These are phyloP conservation scores for Ceratobasidium theobromae DNA, from an alignment of 1,284 basidiomycete genomes.

Conservation along the genomic window DNA sequence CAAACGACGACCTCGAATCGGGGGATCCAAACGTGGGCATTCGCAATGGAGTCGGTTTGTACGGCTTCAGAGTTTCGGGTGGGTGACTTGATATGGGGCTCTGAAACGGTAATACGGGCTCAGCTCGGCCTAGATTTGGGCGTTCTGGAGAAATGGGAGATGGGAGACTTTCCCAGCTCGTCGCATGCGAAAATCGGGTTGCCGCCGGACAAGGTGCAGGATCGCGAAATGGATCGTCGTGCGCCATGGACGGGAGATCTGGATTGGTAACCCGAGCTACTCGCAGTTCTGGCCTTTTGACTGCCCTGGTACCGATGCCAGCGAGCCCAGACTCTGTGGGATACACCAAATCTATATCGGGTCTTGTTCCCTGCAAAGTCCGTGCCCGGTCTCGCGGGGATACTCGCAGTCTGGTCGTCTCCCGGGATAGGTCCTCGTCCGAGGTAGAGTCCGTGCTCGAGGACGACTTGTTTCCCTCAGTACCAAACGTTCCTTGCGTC, in stretches of 20 bases:
- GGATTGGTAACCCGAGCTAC: neutral
- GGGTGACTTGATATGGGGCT: neutral
- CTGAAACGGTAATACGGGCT: neutral
- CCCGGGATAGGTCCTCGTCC: neutral
- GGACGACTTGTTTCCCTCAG: neutral
- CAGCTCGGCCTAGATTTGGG: constrained; percentile 1
- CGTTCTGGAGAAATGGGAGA: constrained; percentile 9
- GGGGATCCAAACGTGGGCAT: neutral
- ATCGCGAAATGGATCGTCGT: constrained; percentile 4
- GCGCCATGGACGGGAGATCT: neutral
- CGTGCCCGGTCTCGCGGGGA: neutral
- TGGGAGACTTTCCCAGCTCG: neutral
- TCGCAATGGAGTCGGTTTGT: neutral
- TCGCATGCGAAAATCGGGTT: constrained; percentile 4
- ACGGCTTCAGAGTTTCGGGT: too few relatives aligned
- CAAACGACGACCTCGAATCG: neutral
- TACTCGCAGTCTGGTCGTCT: neutral
- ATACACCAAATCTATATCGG: too few relatives aligned
- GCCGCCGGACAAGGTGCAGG: neutral
- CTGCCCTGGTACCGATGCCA: too few relatives aligned
- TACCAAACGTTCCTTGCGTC: constrained; percentile 27
- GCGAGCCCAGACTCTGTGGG: too few relatives aligned
- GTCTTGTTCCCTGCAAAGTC: too few relatives aligned
- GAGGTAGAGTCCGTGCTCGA: neutral
- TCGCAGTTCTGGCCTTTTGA: too few relatives aligned